phyloP scores from a whole-genome alignment of 225 moss, liverwort and hornwort genomes.

The Anthoceros angustus region DNA sequence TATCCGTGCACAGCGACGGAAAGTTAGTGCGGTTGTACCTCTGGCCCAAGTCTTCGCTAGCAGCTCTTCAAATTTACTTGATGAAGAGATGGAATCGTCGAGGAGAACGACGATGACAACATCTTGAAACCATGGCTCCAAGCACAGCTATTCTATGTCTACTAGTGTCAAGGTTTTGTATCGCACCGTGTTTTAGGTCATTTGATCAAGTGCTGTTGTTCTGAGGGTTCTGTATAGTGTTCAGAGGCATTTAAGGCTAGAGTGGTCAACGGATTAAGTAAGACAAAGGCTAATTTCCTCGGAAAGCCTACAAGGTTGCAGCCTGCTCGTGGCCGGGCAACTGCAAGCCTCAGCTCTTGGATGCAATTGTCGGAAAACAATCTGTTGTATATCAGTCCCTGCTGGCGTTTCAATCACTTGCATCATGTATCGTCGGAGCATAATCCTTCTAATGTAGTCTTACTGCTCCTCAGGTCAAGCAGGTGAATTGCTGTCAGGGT shows the following conservation, averaged over 20 bases:
- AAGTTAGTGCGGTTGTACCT: background rate
- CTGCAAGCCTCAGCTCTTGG: constrained; percentile 54
- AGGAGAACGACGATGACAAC: too few relatives aligned
- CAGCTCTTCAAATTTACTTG: too few relatives aligned
- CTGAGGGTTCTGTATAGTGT: background rate
- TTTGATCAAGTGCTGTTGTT: constrained; percentile 1
- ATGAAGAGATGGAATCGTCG: too few relatives aligned
- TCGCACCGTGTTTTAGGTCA: too few relatives aligned
- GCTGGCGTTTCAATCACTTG: background rate
- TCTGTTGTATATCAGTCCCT: constrained; percentile 39
- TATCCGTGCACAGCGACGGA: constrained; percentile 25
- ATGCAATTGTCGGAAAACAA: constrained; percentile 84
- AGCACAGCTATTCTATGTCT: too few relatives aligned
- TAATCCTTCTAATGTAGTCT: background rate
- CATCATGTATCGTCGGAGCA: background rate
- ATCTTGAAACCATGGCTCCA: too few relatives aligned
- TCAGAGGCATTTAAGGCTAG: constrained; percentile 3
- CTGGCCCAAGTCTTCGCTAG: background rate
- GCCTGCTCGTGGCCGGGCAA: constrained; percentile 64
- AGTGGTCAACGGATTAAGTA: constrained; percentile 26
- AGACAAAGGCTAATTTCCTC: constrained; percentile 13
- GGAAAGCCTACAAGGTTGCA: constrained; percentile 8
- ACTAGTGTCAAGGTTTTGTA: too few relatives aligned
- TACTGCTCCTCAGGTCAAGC: constrained; percentile 48
- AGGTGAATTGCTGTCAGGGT: constrained; percentile 72